These are phyloP conservation scores for Entophlyctis luteolus DNA, from an alignment of 192 early-diverging fungal species.

Conservation along the genomic window DNA sequence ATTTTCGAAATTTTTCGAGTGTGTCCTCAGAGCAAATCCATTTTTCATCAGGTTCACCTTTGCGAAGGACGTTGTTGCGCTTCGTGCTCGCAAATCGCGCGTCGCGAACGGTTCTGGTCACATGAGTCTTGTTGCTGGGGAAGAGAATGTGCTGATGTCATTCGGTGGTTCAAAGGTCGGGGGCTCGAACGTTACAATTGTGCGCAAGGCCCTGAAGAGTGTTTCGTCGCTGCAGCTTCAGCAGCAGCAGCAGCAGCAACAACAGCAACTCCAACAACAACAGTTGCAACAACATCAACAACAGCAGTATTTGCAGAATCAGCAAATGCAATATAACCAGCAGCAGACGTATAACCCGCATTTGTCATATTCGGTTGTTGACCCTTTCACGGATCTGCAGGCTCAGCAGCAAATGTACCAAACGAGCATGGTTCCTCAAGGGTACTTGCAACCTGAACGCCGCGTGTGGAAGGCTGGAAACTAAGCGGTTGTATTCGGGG, in stretches of 20 bases:
- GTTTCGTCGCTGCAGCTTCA: neutral
- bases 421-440: slow-evolving; percentile 23
- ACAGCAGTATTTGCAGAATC: neutral
- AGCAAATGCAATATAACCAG: no score
- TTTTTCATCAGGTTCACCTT: slow-evolving; percentile 55
- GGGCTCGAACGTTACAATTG: slow-evolving; percentile 48
- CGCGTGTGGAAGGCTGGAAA: slow-evolving; percentile 39
- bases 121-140: slow-evolving; percentile 40
- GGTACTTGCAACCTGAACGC: slow-evolving; percentile 23
- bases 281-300: slow-evolving; percentile 5
- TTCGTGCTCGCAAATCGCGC: slow-evolving; percentile 32
- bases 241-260: slow-evolving; percentile 20
- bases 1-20: neutral
- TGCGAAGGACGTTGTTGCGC: slow-evolving; percentile 52
- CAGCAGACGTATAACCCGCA: no score
- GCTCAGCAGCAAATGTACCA: neutral
- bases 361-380: neutral
- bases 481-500: no score
- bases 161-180: slow-evolving; percentile 48
- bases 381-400: neutral
- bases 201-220: slow-evolving; percentile 48
- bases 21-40: neutral
- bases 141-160: slow-evolving; percentile 58
- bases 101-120: slow-evolving; percentile 13
- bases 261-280: slow-evolving; percentile 5